Conservation (phyloP, 2,329 filamentous ascomycete species). For the Aaosphaeria pasadenensis region DNA sequence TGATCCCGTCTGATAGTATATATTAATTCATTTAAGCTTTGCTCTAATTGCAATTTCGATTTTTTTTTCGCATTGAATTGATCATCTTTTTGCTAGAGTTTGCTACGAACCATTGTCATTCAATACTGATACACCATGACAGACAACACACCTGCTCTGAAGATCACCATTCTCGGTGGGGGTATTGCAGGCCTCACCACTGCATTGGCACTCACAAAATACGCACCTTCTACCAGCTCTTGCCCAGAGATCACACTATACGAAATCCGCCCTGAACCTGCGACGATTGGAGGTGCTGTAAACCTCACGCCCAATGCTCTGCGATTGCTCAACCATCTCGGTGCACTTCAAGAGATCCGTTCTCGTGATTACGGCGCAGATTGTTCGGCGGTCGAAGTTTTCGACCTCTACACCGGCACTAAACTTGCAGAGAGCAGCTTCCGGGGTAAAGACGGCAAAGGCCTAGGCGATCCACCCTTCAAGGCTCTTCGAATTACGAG, state of each 20-base stretch:
- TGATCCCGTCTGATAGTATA: too few relatives aligned
- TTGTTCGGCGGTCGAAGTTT: slow-evolving; percentile 45
- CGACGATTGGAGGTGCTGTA: slow-evolving; percentile 57
- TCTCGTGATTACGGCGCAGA: slow-evolving; percentile 39
- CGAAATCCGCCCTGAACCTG: slow-evolving; percentile 46
- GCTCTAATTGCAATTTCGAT: too few relatives aligned
- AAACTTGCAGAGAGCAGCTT: slow-evolving; percentile 45
- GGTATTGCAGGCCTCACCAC: slow-evolving; percentile 34
- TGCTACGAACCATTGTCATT: too few relatives aligned
- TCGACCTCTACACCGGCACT: slow-evolving; percentile 41
- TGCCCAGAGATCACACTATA: slow-evolving; percentile 44
- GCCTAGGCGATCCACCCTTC: slow-evolving; percentile 44
- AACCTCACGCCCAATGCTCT: slow-evolving; percentile 62
- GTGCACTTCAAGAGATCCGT: slow-evolving; percentile 45
- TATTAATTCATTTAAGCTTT: too few relatives aligned
- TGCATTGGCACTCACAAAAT: slow-evolving; percentile 45
- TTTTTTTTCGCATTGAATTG: too few relatives aligned
- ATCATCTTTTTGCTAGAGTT: too few relatives aligned
- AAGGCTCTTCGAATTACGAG: slow-evolving; percentile 45
- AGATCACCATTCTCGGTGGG: slow-evolving; percentile 29
- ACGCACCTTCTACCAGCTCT: slow-evolving; percentile 31
- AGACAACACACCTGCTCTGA: background rate
- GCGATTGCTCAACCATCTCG: slow-evolving; percentile 50
- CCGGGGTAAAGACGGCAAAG: slow-evolving; percentile 40
- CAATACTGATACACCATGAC: too few relatives aligned